A percentile compares a stretch with the other conserved stretches of the same genome.
Conservation (phyloP, 2,329 filamentous ascomycete genomes). For the Lasiodiplodia theobromae region DNA sequence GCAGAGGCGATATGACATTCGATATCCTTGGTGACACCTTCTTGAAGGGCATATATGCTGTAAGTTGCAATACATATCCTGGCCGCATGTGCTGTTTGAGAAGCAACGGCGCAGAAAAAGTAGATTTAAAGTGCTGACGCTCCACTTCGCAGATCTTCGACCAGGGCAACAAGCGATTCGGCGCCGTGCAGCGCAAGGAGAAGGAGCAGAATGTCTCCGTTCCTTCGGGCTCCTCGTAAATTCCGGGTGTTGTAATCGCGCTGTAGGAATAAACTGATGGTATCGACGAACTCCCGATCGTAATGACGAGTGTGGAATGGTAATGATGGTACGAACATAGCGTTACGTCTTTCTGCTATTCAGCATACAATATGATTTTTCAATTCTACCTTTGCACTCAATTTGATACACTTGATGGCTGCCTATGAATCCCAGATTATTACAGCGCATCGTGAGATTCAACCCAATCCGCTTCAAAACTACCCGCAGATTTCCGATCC, state of each 20-base stretch:
- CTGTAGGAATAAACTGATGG: neutral
- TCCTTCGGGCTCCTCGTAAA: slow-evolving; percentile 20
- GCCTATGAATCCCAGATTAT: no score
- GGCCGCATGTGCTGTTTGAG: neutral
- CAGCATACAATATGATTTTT: no score
- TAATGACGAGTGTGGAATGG: slow-evolving; percentile 9
- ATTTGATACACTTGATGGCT: no score
- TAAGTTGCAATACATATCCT: slow-evolving; percentile 3
- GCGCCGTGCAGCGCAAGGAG: slow-evolving; percentile 61
- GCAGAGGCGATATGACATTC: slow-evolving; percentile 63
- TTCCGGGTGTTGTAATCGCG: neutral
- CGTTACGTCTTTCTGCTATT: no score
- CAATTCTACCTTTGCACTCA: no score
- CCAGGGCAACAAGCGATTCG: slow-evolving; percentile 66
- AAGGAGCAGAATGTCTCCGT: slow-evolving; percentile 37
- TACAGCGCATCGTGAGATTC: no score
- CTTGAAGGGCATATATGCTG: slow-evolving; percentile 69
- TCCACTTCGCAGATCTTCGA: slow-evolving; percentile 61
- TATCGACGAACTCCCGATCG: neutral
- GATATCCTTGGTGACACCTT: slow-evolving; percentile 71
- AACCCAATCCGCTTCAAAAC: no score
- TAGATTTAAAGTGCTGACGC: slow-evolving; percentile 41
- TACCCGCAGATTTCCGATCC: no score
- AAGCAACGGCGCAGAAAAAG: slow-evolving; percentile 3
- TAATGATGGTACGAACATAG: neutral